Evolutionary conservation across 1,284 basidiomycete genomes (phyloP), one percentile per base, ranked within the genome.

Genomic region (Earliella scabrosa): DNA sequence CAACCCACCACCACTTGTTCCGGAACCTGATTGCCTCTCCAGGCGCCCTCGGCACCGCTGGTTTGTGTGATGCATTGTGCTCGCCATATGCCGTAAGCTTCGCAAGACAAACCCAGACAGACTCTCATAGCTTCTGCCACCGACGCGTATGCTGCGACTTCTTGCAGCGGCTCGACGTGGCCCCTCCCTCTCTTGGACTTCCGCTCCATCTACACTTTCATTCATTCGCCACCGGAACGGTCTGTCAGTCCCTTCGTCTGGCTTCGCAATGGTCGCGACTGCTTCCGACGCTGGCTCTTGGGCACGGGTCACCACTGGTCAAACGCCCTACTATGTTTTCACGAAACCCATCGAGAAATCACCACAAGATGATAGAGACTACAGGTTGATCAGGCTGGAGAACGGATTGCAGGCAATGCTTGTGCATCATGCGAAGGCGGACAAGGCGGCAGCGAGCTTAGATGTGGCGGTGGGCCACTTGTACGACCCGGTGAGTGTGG

Each of bases 401-500:
- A 99, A 99, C 70, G 94, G 92, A 2, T 78, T 99, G 16, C 88
- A 95, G 63, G 94, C 88, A 1, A 86, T 93, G 60, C 75, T 99
- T 16, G 83, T 98, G 20, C 91, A 92, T 59, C 97, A 99, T 71
- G 76, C 83, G 0, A 87, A 88, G 65, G 88, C 95, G 6, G 97
- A 99, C 77, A 98, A 97, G 77, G 92, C 95, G 5, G 93, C 95
- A 0, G 97, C 97, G 0, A 95, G 93, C 66, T 82, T 99, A 73
- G 94, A 97, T 75, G 95, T 99, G 44, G 91, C 92, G 18, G 95
- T 98, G 1, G 97, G 97, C 2, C 97, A 99, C 74, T 76, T 99
- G 56, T 87, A 84, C 40, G 97, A 99, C 72, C 97, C 97, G 6
- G 93, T 92, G 67, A 75, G 91, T 81, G 16, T 40, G 18, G 29